Evolutionary conservation across 768 basidiomycete genomes (phyloP).

Genomic region (Mycena rosella): DNA sequence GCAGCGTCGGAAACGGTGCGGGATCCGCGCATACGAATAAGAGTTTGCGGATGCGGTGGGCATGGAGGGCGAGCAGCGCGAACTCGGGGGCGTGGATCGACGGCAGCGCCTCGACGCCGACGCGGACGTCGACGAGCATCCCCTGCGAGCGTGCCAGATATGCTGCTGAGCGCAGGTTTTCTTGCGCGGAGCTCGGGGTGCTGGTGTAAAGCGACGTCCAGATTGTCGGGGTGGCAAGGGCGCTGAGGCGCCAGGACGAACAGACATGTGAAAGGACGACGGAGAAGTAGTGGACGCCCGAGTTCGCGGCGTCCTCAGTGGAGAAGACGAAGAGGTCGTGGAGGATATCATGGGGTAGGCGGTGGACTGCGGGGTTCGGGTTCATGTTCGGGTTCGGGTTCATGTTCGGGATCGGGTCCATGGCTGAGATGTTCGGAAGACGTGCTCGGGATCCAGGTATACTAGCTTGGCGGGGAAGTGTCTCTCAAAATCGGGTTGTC

Average conservation of each 20-base stretch:
- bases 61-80: constrained; percentile 5
- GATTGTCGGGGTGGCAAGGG: constrained; percentile 19
- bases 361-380: neutral
- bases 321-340: constrained; percentile 26
- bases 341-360: constrained; percentile 28
- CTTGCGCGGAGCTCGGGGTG: neutral
- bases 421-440: neutral
- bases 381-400: neutral
- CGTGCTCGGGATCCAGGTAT: neutral
- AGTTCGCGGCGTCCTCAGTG: neutral
- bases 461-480: neutral
- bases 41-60: constrained; percentile 5
- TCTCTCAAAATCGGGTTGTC: too few relatives aligned
- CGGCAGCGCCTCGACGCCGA: neutral
- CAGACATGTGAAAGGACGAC: constrained; percentile 35
- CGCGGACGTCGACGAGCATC: neutral
- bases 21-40: neutral
- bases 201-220: constrained; percentile 7
- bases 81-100: constrained; percentile 6
- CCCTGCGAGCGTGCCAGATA: constrained; percentile 15
- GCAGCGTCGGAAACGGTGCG: neutral
- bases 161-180: neutral
- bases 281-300: constrained; percentile 1
- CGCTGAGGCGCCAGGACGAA: constrained; percentile 24
- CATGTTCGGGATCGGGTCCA: too few relatives aligned